Evolutionary conservation across 495 filamentous ascomycete genomes (phyloP), one percentile per base, ranked within the genome.

Genomic region (Letharia lupina): DNA sequence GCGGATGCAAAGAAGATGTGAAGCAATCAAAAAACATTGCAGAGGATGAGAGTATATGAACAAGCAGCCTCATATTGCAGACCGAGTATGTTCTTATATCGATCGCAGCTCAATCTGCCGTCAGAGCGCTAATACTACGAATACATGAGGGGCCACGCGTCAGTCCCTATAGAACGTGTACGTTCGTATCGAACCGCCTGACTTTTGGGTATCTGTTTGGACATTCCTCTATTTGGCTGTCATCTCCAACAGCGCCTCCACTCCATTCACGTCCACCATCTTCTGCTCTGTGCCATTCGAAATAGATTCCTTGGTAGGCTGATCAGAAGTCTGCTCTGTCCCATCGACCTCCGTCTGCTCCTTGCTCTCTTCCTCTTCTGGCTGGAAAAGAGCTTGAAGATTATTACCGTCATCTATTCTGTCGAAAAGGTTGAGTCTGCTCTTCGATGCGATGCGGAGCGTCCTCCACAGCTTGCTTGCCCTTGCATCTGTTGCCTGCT

Each of bases 381-480:
- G 66, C 63, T 81, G 77, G 60, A 87, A 82, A n/a, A 88, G 76
- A 28, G 72, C 69, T 50, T 82, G 73, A 45, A 88, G 69, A 56
- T 89, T 90, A 68, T 89, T 87, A 52, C 86, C 88, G 69, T 91
- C 86, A 23, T 95, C 91, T 23, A 96, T 86, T 73, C 89, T 90
- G 72, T 96, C 91, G 72, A 97, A 96, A 16, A 84, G 72, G 48
- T 82, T 81, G 39, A 97, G 83, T 68, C 86, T 89, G 68, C 77
- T 84, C 70, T 81, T 87, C 50, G 86, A 83, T 6, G 91, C 88
- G 63, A 96, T 83, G 47, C 94, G 85, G 57, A 98, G 77, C 28
- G 89, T 87, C 67, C 91, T 84, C 94, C 94, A 98, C 41, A 84
- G 87, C 76, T 95, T 93, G 79, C 90, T 96, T 33, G 84, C 82